These are phyloP conservation scores for Oldenlandia corymbosa DNA, from an alignment of 257 asterid genomes.

Conservation along the genomic window DNA sequence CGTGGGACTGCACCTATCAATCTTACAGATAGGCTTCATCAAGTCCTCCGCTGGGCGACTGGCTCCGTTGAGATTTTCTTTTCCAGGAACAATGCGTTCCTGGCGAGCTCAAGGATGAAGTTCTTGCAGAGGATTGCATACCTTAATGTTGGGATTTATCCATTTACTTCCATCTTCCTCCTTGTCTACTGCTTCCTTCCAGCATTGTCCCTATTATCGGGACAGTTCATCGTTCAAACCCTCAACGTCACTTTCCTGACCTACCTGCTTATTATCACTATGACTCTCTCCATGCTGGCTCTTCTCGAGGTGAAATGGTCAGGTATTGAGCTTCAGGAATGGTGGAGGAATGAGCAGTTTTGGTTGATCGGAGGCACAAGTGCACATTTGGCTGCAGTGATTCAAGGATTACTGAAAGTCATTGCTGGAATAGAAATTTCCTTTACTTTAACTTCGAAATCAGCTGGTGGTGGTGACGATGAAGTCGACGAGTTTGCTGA, in stretches of 20 bases:
- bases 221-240: slow-evolving; percentile 66
- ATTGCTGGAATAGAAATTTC: slow-evolving; percentile 81
- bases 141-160: slow-evolving; percentile 75
- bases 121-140: slow-evolving; percentile 65
- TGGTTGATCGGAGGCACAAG: slow-evolving; percentile 87
- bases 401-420: slow-evolving; percentile 74
- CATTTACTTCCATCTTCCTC: slow-evolving; percentile 65
- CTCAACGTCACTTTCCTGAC: slow-evolving; percentile 60
- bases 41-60: slow-evolving; percentile 88
- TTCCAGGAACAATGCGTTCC: slow-evolving; percentile 62
- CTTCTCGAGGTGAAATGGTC: slow-evolving; percentile 81
- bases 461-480: slow-evolving; percentile 42
- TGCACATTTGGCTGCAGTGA: slow-evolving; percentile 77
- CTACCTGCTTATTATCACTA: slow-evolving; percentile 53
- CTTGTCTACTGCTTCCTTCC: slow-evolving; percentile 90
- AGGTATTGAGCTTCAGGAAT: slow-evolving; percentile 59
- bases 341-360: slow-evolving; percentile 92
- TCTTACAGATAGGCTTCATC: slow-evolving; percentile 78
- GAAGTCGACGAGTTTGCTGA: slow-evolving; percentile 65
- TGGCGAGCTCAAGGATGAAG: slow-evolving; percentile 72
- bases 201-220: slow-evolving; percentile 70
- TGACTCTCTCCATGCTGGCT: slow-evolving; percentile 59
- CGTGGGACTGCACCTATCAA: slow-evolving; percentile 88
- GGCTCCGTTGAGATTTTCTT: slow-evolving; percentile 83
- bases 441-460: slow-evolving; percentile 64